A percentile compares a stretch with the other conserved stretches of the same genome.
Evolutionary conservation across 805 yeast species (phyloP).

Genomic region (Metschnikowia koreensis): DNA sequence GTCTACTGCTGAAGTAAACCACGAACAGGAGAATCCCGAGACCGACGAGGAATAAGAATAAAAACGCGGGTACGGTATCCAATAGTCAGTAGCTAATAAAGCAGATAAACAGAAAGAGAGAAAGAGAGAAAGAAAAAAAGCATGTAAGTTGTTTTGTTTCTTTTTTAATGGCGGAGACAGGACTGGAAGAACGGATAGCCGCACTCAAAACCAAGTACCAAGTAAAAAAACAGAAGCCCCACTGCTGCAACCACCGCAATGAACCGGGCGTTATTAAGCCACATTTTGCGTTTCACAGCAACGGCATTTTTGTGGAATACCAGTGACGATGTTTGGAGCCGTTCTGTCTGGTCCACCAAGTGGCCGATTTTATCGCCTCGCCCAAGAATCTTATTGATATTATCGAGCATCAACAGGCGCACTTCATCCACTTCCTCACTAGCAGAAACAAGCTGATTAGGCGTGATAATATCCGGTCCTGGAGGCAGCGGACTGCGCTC

Average conservation of each 20-base stretch:
- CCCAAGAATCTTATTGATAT: conserved; percentile 65
- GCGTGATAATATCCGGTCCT: conserved; percentile 26
- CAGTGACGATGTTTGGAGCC: conserved; percentile 62
- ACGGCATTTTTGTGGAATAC: conserved; percentile 70
- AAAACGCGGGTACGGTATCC: neutral
- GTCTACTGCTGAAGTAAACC: conserved; percentile 16
- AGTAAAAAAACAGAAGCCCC: conserved; percentile 36
- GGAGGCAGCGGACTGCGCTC: conserved; percentile 16
- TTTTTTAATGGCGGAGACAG: conserved; percentile 30
- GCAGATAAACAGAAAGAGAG: neutral
- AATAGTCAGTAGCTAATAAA: neutral
- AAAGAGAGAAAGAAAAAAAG: neutral
- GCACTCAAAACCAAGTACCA: conserved; percentile 51
- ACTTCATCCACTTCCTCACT: conserved; percentile 63
- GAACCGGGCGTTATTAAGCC: conserved; percentile 62
- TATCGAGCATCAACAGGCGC: conserved; percentile 66
- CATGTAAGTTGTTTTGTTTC: neutral
- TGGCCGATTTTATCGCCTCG: conserved; percentile 75
- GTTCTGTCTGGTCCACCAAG: conserved; percentile 76
- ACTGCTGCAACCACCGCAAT: conserved; percentile 24
- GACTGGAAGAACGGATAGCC: conserved; percentile 49
- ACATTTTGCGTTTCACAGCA: conserved; percentile 59
- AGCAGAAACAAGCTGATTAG: conserved; percentile 39
- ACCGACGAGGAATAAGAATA: conserved; percentile 6
- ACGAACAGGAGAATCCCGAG: conserved; percentile 7